phyloP scores from a whole-genome alignment of 2,329 filamentous ascomycete genomes.

The Trematosphaeria pertusa region DNA sequence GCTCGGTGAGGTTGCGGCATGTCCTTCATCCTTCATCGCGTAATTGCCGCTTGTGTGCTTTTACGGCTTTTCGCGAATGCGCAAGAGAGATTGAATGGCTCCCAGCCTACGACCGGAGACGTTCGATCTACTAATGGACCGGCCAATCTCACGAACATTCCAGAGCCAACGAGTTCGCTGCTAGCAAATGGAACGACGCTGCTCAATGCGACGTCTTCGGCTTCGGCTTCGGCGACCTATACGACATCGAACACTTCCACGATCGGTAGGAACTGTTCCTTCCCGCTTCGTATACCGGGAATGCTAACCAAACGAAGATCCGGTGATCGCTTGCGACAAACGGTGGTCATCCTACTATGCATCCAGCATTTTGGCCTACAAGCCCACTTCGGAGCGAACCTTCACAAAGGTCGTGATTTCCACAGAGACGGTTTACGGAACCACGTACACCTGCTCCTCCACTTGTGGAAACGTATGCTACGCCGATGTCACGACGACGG shows the following conservation, averaged over 20 bases:
- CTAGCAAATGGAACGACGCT: too few species aligned
- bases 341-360: not conserved
- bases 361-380: not conserved
- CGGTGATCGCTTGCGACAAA: not conserved
- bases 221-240: too few species aligned
- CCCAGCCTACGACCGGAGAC: too few species aligned
- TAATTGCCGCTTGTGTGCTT: not conserved
- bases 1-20: not conserved
- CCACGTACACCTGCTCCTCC: constrained; percentile 7
- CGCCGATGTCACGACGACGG: constrained; percentile 3
- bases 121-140: too few species aligned
- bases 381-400: not conserved
- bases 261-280: not conserved
- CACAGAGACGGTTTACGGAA: not conserved
- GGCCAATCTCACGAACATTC: too few species aligned
- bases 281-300: not conserved
- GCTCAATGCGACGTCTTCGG: too few species aligned
- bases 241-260: not conserved
- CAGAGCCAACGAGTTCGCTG: too few species aligned
- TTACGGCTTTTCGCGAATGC: too few species aligned
- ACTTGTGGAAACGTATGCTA: constrained; percentile 4
- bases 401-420: not conserved
- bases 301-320: not conserved
- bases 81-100: too few species aligned
- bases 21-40: constrained; percentile 2